phyloP scores from a whole-genome alignment of 371 early-diverging fungal genomes.

The Apophysomyces ossiformis region DNA sequence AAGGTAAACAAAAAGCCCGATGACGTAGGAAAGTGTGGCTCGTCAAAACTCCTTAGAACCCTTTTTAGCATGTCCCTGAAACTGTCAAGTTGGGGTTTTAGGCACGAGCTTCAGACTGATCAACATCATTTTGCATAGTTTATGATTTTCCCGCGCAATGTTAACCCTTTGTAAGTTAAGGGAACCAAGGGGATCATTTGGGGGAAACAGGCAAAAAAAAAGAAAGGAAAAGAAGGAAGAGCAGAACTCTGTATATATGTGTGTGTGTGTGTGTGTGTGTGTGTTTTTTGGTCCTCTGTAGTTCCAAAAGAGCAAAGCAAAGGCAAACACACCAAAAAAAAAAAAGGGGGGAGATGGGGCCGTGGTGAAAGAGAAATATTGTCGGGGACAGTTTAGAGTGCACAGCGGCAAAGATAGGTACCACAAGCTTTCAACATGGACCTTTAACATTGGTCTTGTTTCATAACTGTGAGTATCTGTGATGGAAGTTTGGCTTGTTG shows the following conservation, averaged over 20 bases:
- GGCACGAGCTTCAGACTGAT: too few species aligned
- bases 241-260: background rate
- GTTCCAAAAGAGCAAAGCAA: background rate
- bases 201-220: background rate
- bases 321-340: background rate
- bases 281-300: background rate
- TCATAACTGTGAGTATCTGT: background rate
- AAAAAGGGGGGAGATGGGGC: background rate
- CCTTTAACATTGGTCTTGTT: background rate
- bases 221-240: background rate
- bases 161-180: background rate
- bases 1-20: background rate
- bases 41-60: too few species aligned
- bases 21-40: background rate
- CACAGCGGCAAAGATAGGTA: conserved; percentile 4
- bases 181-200: background rate
- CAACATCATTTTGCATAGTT: too few species aligned
- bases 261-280: background rate
- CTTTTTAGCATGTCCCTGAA: background rate
- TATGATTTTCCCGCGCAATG: conserved; percentile 3
- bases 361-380: background rate
- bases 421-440: conserved; percentile 1
- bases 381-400: conserved; percentile 10
- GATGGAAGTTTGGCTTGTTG: conserved; percentile 1
- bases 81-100: background rate